Evolutionary conservation across 345 rosid genomes (phyloP).

Genomic region (Camelina sativa): DNA sequence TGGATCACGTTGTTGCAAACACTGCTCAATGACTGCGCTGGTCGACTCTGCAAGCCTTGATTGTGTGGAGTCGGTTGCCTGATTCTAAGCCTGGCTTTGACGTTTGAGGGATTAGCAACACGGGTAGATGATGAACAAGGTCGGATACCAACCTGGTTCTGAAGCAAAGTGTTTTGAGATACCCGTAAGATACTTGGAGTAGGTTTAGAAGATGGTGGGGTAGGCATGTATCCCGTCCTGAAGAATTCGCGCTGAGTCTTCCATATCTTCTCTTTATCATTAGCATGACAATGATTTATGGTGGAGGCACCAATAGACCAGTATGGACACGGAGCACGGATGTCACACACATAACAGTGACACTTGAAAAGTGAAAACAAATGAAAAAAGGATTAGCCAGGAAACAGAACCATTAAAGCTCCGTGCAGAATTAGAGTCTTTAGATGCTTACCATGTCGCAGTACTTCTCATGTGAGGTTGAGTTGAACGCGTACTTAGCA

Average conservation of each 20-base stretch:
- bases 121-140: constrained; percentile 55
- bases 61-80: constrained; percentile 17
- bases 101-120: constrained; percentile 38
- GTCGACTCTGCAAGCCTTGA: constrained; percentile 34
- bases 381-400: neutral
- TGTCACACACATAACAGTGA: constrained; percentile 89
- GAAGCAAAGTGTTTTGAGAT: constrained; percentile 34
- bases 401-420: neutral
- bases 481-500: constrained; percentile 62
- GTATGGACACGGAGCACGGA: constrained; percentile 67
- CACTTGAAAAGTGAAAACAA: constrained; percentile 54
- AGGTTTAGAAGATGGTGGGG: constrained; percentile 40
- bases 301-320: constrained; percentile 60
- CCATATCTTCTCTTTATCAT: constrained; percentile 69
- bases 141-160: constrained; percentile 38
- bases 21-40: constrained; percentile 38
- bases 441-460: constrained; percentile 65
- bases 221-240: constrained; percentile 43
- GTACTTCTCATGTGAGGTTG: constrained; percentile 57
- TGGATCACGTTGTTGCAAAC: constrained; percentile 42
- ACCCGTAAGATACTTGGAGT: constrained; percentile 21
- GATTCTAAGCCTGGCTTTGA: constrained; percentile 41
- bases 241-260: constrained; percentile 55
- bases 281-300: constrained; percentile 84
- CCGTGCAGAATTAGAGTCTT: neutral